phyloP scores from a whole-genome alignment of 805 yeast genomes.

The Geotrichum ghanense region DNA sequence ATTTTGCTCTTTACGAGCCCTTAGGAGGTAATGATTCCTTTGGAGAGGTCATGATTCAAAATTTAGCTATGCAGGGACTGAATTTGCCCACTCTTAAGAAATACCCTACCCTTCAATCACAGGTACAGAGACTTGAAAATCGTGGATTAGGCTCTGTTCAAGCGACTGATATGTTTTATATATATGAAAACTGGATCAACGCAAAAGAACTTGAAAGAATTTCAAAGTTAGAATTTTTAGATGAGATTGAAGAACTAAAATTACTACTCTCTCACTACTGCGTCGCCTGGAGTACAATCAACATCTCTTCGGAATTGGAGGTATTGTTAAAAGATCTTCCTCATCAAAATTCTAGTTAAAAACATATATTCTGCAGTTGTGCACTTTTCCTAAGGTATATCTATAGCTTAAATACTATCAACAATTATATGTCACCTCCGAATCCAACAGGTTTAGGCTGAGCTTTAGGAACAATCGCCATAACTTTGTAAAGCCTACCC shows the following conservation, averaged over 20 bases:
- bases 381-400: no score
- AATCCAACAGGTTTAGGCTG: slow-evolving; percentile 42
- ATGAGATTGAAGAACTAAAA: slow-evolving; percentile 62
- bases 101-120: slow-evolving; percentile 37
- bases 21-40: slow-evolving; percentile 49
- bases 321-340: background rate
- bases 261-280: slow-evolving; percentile 54
- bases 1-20: slow-evolving; percentile 55
- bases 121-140: slow-evolving; percentile 27
- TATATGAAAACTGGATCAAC: slow-evolving; percentile 34
- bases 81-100: slow-evolving; percentile 44
- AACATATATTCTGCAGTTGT: background rate
- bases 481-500: slow-evolving; percentile 69
- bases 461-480: slow-evolving; percentile 45
- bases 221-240: slow-evolving; percentile 49
- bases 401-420: no score
- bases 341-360: background rate
- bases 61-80: slow-evolving; percentile 50
- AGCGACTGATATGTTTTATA: slow-evolving; percentile 36
- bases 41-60: slow-evolving; percentile 57
- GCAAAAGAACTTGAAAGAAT: slow-evolving; percentile 33
- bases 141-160: slow-evolving; percentile 18
- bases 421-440: slow-evolving; percentile 25
- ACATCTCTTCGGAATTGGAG: background rate
- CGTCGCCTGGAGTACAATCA: slow-evolving; percentile 26